Evolutionary conservation across 805 yeast genomes (phyloP).

Genomic region (Yamadazyma phyllophila): DNA sequence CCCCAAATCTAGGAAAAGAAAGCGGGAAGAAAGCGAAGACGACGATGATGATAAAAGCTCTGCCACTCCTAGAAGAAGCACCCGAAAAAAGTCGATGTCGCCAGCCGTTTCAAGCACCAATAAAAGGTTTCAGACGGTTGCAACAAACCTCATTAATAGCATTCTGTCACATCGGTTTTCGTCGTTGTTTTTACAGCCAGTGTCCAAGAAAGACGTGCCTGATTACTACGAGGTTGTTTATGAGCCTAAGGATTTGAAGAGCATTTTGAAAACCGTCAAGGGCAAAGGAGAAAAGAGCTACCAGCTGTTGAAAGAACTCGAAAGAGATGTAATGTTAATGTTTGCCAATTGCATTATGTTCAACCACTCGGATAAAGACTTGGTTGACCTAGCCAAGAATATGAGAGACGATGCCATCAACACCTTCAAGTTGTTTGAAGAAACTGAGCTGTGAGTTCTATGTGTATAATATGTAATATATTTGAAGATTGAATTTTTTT

Average conservation of each 20-base stretch:
- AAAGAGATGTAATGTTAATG: constrained; percentile 70
- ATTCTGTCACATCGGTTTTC: constrained; percentile 71
- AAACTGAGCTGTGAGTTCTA: constrained; percentile 24
- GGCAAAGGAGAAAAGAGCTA: constrained; percentile 38
- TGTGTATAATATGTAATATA: constrained; percentile 1
- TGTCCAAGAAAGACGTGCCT: constrained; percentile 64
- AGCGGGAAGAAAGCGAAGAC: constrained; percentile 6
- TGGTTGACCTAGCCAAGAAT: constrained; percentile 59
- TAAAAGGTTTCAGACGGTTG: constrained; percentile 60
- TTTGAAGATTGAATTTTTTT: background rate
- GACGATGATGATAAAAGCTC: constrained; percentile 5
- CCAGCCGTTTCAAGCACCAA: constrained; percentile 25
- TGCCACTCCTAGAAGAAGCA: constrained; percentile 10
- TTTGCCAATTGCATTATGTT: constrained; percentile 84
- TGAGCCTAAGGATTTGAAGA: constrained; percentile 67
- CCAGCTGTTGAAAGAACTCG: constrained; percentile 59
- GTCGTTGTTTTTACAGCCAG: constrained; percentile 71
- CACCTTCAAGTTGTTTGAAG: constrained; percentile 57
- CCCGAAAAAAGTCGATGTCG: constrained; percentile 16
- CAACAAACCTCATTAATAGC: constrained; percentile 59
- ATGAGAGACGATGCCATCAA: constrained; percentile 68
- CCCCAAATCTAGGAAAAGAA: background rate
- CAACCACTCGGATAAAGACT: constrained; percentile 62
- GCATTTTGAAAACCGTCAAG: constrained; percentile 55
- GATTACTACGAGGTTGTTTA: constrained; percentile 61